Evolutionary conservation across 495 filamentous ascomycete species (phyloP).

Genomic region (Pseudoneurospora amorphoporcata): DNA sequence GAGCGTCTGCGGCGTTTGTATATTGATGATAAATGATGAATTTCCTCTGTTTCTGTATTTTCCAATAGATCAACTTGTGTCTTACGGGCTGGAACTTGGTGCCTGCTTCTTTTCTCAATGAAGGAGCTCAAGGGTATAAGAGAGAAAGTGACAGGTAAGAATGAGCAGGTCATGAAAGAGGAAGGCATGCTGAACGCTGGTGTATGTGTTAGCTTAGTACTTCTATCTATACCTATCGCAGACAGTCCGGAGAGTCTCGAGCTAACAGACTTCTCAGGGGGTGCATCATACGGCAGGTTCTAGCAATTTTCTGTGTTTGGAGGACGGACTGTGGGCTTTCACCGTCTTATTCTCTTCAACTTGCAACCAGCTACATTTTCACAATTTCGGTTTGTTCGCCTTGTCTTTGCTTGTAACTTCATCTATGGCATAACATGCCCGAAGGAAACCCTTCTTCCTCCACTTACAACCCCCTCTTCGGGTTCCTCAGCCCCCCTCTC

Average conservation of each 20-base stretch:
- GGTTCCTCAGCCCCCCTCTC: no score
- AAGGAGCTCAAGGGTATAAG: background rate
- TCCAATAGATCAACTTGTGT: background rate
- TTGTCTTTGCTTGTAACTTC: no score
- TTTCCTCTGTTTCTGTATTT: background rate
- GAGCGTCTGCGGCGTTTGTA: background rate
- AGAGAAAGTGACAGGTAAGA: background rate
- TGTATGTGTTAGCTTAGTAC: background rate
- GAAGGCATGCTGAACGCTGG: background rate
- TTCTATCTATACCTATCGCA: background rate
- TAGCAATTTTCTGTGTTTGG: no score
- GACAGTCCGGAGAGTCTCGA: background rate
- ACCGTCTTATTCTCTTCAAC: no score
- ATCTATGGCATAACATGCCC: no score
- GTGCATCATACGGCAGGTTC: background rate
- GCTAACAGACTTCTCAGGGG: background rate
- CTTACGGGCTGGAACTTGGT: background rate
- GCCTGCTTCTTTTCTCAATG: background rate
- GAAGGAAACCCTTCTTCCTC: no score
- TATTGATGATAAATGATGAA: background rate
- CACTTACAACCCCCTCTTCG: no score
- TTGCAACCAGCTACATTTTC: no score
- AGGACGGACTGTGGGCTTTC: no score
- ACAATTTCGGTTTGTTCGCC: no score
- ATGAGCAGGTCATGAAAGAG: background rate